These are phyloP conservation scores for Monilinia vaccinii-corymbosi DNA, from an alignment of 2,329 filamentous ascomycete genomes.

Conservation along the genomic window DNA sequence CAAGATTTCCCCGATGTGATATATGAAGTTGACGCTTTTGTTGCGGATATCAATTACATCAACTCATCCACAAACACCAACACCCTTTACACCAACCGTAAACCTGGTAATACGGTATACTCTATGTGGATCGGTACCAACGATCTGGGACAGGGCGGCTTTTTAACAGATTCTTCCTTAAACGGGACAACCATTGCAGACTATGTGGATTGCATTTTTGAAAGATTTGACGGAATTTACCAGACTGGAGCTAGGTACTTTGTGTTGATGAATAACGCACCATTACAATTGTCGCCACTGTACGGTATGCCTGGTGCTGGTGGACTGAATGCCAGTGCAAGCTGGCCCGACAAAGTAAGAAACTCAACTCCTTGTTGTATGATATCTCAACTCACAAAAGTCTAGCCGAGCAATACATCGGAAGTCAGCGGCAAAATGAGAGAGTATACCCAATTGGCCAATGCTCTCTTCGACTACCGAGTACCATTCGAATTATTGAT, in stretches of 20 bases:
- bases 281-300: constrained; percentile 57
- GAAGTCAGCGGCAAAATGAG: constrained; percentile 40
- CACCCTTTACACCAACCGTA: constrained; percentile 37
- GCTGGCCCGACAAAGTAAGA: constrained; percentile 34
- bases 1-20: constrained; percentile 51
- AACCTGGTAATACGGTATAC: constrained; percentile 56
- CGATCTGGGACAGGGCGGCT: constrained; percentile 58
- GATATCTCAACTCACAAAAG: constrained; percentile 30
- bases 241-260: constrained; percentile 58
- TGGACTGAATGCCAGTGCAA: constrained; percentile 35
- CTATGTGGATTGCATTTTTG: constrained; percentile 61
- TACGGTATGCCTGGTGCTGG: constrained; percentile 45
- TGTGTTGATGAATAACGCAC: constrained; percentile 60
- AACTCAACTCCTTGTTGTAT: not conserved
- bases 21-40: constrained; percentile 50
- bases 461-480: constrained; percentile 41
- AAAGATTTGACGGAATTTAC: constrained; percentile 54
- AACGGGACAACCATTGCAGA: constrained; percentile 49
- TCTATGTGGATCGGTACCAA: constrained; percentile 77
- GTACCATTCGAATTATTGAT: constrained; percentile 38
- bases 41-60: constrained; percentile 37
- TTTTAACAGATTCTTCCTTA: constrained; percentile 55
- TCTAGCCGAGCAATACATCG: constrained; percentile 37
- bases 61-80: constrained; percentile 27
- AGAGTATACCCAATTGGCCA: constrained; percentile 41